Evolutionary conservation across 495 filamentous ascomycete species (phyloP), one percentile per base, ranked within the genome.

Genomic region (Arthonia radiata): DNA sequence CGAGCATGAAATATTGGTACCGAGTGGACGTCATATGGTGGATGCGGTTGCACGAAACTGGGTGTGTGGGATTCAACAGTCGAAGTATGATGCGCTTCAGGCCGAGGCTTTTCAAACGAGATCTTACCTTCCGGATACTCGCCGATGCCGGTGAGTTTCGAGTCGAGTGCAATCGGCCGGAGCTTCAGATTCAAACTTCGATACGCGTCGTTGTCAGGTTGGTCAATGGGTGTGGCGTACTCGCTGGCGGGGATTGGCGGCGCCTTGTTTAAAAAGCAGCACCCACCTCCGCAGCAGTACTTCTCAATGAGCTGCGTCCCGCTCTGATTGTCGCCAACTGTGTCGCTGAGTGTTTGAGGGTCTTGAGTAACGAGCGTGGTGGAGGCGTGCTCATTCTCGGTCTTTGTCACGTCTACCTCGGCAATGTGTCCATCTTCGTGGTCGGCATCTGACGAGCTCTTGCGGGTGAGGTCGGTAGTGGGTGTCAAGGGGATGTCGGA

Each of bases 21-120:
- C 5, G 79, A 71, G 47, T 71, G 86, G 25, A 97, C 82, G 28
- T 79, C 59, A 44, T 90, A 79, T 1, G 86, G 86, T 19, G 75
- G 78, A 41, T 97, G 86, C n/a, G 86, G 86, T 36, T 86, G 76
- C 27, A 94, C 81, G 42, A 79, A 97, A 22, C 57, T 60, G 2
- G 86, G 86, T 10, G 86, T 82, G 43, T 81, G 68, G 18, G 58
- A 57, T 31, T 37, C 46, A 27, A 37, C 44, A 16, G 39, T 62
- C 15, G 41, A 61, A 43, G 34, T 36, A 33, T 29, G 44, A 42
- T 14, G 28, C 31, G 3, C 22, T 23, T 24, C 34, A 13, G 2
- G 30, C 18, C 10, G 29, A 16, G 11, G 30, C 34, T n/a, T 37
- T 27, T 18, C 32, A 37, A 93, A 62, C 2, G 61, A 71, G 3